Evolutionary conservation across 345 rosid genomes (phyloP), one percentile per base, ranked within the genome.

Genomic region (Fremontodendron californicum): DNA sequence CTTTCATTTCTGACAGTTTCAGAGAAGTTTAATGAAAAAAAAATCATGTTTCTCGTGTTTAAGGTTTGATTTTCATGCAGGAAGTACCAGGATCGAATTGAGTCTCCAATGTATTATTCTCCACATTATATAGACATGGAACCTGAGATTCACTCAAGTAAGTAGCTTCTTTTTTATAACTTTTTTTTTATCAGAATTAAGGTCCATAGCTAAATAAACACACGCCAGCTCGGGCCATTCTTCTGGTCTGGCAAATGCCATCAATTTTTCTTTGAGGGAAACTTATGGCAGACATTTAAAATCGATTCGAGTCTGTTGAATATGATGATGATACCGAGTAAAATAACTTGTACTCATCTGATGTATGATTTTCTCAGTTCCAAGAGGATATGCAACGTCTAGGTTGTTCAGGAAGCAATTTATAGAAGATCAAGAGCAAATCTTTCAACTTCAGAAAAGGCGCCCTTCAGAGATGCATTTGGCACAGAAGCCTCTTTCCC

Each of bases 101-200:
- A 86, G 75, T 65, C 62, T 67, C 55, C 79, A 9, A 58, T 85
- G 77, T 83, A 77, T 72, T 84, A 75, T 77, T 45, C 79, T 61
- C 76, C 87, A 5, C 84, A 77, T 18, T 84, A 76, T 60, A 19
- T 76, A 2, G 90, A 86, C 15, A 77, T 77, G 82, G 89, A 87
- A 48, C 67, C 86, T 18, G 91, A 89, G 78, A 77, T 85, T 83
- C 88, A 84, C 74, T 78, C 89, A 63, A 73, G 94, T 89, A 57
- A 86, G 87, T 77, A 37, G 61, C 35, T 23, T 4, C 11, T 5
- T 54, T 35, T 71, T n/a, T n/a, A n/a, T n/a, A n/a, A n/a, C n/a
- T n/a, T 21, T 4, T 31, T 1, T 21, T 9, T 23, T 71, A 49
- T 49, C 27, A 21, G 7, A 49, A 46, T 27, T 70, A 48, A 9